Evolutionary conservation across 805 yeast genomes (phyloP).

Genomic region (Pichia deserticola): DNA sequence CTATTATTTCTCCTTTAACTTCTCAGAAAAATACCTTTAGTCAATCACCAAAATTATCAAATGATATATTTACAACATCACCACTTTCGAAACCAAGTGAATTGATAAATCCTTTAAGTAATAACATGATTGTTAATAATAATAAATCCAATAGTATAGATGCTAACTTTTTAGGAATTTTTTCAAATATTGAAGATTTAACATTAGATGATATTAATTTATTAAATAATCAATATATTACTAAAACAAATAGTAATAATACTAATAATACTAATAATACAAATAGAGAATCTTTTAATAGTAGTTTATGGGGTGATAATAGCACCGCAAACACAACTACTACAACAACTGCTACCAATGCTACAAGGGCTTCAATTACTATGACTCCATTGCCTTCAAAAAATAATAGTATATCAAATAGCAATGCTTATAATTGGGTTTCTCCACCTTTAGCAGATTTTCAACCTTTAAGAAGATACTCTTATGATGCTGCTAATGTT

Average conservation of each 20-base stretch:
- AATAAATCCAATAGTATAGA: too few species aligned
- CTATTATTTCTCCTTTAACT: not conserved
- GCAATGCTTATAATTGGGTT: constrained; percentile 12
- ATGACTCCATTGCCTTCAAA: not conserved
- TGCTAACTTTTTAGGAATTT: not conserved
- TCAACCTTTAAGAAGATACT: constrained; percentile 19
- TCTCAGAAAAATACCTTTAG: not conserved
- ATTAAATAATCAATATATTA: not conserved
- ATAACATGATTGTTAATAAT: too few species aligned
- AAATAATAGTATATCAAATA: not conserved
- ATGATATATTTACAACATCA: not conserved
- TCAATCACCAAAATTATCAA: not conserved
- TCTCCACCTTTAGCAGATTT: constrained; percentile 22
- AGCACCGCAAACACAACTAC: too few species aligned
- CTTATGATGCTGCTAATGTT: constrained; percentile 18
- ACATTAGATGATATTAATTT: not conserved
- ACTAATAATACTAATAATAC: not conserved
- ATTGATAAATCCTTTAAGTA: not conserved
- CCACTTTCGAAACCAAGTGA: not conserved
- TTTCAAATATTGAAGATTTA: constrained; percentile 1
- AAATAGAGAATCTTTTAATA: not conserved
- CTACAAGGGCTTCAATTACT: not conserved
- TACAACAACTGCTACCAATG: not conserved
- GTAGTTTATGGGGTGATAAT: not conserved
- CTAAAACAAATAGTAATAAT: not conserved